These are phyloP conservation scores for Gossypium longicalyx DNA, from an alignment of 345 rosid species.

Conservation along the genomic window DNA sequence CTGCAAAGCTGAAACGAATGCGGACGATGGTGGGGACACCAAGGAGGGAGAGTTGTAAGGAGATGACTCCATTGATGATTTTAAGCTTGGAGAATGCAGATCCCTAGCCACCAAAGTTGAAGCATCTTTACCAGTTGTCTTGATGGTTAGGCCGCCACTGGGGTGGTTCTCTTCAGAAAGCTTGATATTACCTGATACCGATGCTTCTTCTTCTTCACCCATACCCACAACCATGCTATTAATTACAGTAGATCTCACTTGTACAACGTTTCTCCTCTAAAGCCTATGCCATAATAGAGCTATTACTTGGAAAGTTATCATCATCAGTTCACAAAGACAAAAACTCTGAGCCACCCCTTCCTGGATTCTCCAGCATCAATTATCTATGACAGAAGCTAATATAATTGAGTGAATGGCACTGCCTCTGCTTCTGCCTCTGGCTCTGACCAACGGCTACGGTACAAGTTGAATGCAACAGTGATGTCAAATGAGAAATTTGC, in stretches of 20 bases:
- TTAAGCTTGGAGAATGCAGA: constrained; percentile 42
- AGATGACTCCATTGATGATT: constrained; percentile 43
- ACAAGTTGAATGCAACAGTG: constrained; percentile 73
- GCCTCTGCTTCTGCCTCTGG: constrained; percentile 20
- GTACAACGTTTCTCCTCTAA: not conserved
- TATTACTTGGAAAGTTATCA: not conserved
- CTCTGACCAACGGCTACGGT: constrained; percentile 33
- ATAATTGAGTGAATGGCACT: constrained; percentile 37
- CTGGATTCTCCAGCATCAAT: constrained; percentile 28
- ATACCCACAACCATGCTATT: not conserved
- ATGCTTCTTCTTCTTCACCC: constrained; percentile 5
- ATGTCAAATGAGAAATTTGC: constrained; percentile 41
- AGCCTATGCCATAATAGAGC: not conserved
- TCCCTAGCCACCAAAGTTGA: constrained; percentile 17
- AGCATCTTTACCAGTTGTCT: constrained; percentile 6
- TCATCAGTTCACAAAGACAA: not conserved
- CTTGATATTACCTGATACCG: not conserved
- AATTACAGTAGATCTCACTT: not conserved
- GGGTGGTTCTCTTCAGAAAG: not conserved
- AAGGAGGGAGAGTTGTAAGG: constrained; percentile 72
- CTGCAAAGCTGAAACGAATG: constrained; percentile 88
- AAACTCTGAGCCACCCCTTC: constrained; percentile 8
- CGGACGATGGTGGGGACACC: constrained; percentile 87
- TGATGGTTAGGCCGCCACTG: constrained; percentile 4
- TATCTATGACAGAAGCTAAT: constrained; percentile 31